A percentile compares a stretch with the other conserved stretches of the same genome.
Conservation (phyloP, 2,329 filamentous ascomycete species). For the Ceratocystis albifundus region DNA sequence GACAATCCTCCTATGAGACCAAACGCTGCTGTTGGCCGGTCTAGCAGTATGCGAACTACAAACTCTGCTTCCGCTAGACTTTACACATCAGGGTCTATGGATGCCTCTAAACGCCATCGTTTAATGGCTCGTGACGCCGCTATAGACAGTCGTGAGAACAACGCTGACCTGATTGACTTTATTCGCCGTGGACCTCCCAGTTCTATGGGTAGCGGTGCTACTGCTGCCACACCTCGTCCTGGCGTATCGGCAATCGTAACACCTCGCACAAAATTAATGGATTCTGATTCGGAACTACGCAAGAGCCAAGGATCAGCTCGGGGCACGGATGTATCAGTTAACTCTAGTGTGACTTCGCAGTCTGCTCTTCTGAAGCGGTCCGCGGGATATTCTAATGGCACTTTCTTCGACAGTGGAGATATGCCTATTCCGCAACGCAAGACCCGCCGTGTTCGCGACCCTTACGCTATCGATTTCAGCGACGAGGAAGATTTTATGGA, state of each 20-base stretch:
- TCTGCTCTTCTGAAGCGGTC: slow-evolving; percentile 52
- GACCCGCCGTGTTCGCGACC: slow-evolving; percentile 68
- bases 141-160: slow-evolving; percentile 52
- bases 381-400: slow-evolving; percentile 29
- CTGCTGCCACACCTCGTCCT: slow-evolving; percentile 72
- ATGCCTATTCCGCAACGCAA: slow-evolving; percentile 58
- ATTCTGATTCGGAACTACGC: slow-evolving; percentile 34
- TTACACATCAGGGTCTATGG: slow-evolving; percentile 19
- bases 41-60: slow-evolving; percentile 33
- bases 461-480: slow-evolving; percentile 81
- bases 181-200: slow-evolving; percentile 74
- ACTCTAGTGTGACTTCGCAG: slow-evolving; percentile 62
- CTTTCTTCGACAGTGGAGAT: slow-evolving; percentile 39
- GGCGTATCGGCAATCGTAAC: neutral
- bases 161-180: slow-evolving; percentile 86
- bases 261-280: slow-evolving; percentile 17
- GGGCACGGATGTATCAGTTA: slow-evolving; percentile 45
- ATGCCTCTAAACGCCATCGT: slow-evolving; percentile 38
- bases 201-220: slow-evolving; percentile 49
- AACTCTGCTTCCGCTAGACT: slow-evolving; percentile 30
- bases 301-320: slow-evolving; percentile 47
- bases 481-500: slow-evolving; percentile 53
- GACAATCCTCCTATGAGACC: slow-evolving; percentile 30
- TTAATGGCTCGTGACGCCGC: slow-evolving; percentile 62
- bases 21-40: slow-evolving; percentile 28